phyloP scores from a whole-genome alignment of 495 filamentous ascomycete species.

The Lineolata rhizophorae region DNA sequence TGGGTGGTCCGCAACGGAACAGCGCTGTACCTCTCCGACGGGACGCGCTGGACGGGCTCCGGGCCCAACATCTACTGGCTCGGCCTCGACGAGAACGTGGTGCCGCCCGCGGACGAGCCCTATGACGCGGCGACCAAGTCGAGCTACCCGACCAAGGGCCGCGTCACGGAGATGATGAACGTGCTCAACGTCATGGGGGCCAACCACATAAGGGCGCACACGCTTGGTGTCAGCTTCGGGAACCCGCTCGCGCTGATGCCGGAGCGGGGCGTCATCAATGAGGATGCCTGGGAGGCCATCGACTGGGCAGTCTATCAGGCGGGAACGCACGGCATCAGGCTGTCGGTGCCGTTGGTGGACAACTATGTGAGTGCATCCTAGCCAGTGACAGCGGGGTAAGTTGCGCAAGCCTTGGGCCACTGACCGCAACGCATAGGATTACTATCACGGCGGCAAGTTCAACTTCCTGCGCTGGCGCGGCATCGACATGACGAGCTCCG shows the following conservation, averaged over 20 bases:
- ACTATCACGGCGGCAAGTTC: constrained; percentile 37
- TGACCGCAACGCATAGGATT: no score
- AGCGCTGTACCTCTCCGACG: no score
- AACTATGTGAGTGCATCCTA: no score
- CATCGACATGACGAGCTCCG: constrained; percentile 23
- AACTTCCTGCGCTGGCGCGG: constrained; percentile 30
- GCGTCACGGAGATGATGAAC: constrained; percentile 30
- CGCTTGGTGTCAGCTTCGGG: constrained; percentile 29
- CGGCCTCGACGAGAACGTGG: constrained; percentile 34
- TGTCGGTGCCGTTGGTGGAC: constrained; percentile 27
- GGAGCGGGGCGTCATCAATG: constrained; percentile 22
- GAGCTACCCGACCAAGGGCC: constrained; percentile 29
- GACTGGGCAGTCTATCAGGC: constrained; percentile 33
- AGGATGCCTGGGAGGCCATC: constrained; percentile 26
- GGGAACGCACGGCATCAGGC: constrained; percentile 24
- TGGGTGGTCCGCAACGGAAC: no score
- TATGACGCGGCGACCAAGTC: constrained; percentile 26
- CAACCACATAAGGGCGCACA: constrained; percentile 29
- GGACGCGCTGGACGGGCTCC: constrained; percentile 25
- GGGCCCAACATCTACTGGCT: constrained; percentile 36
- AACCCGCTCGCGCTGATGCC: constrained; percentile 30
- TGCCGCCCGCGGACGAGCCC: constrained; percentile 24
- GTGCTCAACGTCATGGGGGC: constrained; percentile 28
- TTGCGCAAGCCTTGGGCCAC: no score
- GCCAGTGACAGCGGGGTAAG: no score